Conservation (phyloP, 805 yeast species). For the Komagataella pastoris region DNA sequence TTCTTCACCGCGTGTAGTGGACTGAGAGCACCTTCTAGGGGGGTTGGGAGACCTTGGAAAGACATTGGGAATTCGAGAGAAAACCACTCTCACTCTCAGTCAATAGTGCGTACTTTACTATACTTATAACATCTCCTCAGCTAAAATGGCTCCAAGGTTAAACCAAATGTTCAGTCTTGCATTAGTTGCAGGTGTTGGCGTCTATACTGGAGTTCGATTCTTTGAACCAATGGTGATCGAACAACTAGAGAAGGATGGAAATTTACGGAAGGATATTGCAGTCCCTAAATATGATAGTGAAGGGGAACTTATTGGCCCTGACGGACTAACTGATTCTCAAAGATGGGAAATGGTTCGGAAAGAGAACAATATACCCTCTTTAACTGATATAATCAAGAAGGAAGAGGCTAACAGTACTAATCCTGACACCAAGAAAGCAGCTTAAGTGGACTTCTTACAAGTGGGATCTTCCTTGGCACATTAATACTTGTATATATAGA, state of each 20-base stretch:
- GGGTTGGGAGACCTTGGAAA: no score
- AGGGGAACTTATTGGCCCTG: conserved; percentile 19
- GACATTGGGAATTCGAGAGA: background rate
- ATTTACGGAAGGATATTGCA: conserved; percentile 43
- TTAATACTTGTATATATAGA: background rate
- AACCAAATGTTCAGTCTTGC: conserved; percentile 5
- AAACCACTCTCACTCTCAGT: background rate
- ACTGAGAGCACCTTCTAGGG: no score
- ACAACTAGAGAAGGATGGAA: conserved; percentile 51
- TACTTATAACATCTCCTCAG: background rate
- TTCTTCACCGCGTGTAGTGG: background rate
- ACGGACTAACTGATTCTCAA: conserved; percentile 9
- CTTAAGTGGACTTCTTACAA: background rate
- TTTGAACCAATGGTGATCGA: conserved; percentile 61
- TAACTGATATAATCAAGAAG: background rate
- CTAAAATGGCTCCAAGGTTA: conserved; percentile 1
- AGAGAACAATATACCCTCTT: background rate
- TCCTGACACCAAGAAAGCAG: background rate
- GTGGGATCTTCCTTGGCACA: background rate
- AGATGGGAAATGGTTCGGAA: conserved; percentile 10
- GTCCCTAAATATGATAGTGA: conserved; percentile 39
- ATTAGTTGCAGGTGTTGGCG: conserved; percentile 22
- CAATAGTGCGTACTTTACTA: background rate
- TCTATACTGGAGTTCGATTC: conserved; percentile 46
- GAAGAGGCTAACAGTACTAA: background rate